Evolutionary conservation across 1,284 basidiomycete species (phyloP), one percentile per base, ranked within the genome.

Genomic region (Tylopilus orsonianus): DNA sequence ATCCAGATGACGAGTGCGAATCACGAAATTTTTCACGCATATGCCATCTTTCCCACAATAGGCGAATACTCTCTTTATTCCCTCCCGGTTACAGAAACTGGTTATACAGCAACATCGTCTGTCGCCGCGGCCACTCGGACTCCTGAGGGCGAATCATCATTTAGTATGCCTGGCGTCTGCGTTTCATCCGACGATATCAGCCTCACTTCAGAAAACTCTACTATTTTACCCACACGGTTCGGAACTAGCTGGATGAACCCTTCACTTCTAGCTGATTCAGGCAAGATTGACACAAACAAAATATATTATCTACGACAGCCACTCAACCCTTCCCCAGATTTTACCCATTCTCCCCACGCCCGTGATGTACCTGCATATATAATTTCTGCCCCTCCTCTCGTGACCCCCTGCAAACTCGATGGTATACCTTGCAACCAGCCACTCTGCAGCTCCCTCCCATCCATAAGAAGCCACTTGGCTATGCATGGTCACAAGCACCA

Each of bases 401-500:
- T 26, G 13, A 16, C 13, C 13, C 24, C 38, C 10, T 55, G 52
- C 38, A 35, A 40, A 20, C 38, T 56, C 18, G 34, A 6, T 14
- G 26, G 34, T 8, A 39, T 5, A 5, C 38, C 42, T 9, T 53
- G 52, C 27, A 16, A 19, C 8, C 53, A 37, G 24, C 24, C 41
- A 2, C 41, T 55, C 13, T 20, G 52, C 14, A 41, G 48, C 8
- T 37, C 48, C 4, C 18, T 37, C 18, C n/a, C 5, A 18, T 56
- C 48, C n/a, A 38, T 52, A 16, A 52, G 41, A 42, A 26, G 18
- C 18, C 52, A 53, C 19, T 26, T 53, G n/a, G 26, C 24, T 19
- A 34, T 38, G 46, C 52, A 50, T n/a, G 52, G 50, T 2, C 24
- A 50, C 23, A 50, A 24, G 14, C 39, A 50, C 26, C 29, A 23